Evolutionary conservation across 2,329 filamentous ascomycete species (phyloP).

Genomic region (Lasiodiplodia citricola): DNA sequence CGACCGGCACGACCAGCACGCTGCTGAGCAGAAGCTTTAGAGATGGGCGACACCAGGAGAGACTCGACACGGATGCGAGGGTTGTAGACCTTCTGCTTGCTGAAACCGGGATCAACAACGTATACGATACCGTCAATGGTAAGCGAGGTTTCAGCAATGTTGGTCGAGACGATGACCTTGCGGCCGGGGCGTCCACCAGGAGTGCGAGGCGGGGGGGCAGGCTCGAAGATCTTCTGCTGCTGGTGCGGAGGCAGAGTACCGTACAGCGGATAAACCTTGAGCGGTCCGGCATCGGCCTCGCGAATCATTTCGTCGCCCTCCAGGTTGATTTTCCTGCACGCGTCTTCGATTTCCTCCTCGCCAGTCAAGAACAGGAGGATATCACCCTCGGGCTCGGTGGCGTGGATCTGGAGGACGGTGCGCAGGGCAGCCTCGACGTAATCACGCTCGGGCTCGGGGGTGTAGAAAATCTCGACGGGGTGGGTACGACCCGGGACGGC

Average conservation of each 20-base stretch:
- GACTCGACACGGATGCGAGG: constrained; percentile 96
- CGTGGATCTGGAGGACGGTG: constrained; percentile 96
- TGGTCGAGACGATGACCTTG: constrained; percentile 93
- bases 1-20: constrained; percentile 98
- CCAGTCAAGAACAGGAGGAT: constrained; percentile 94
- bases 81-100: constrained; percentile 99
- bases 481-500: constrained; percentile 94
- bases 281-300: constrained; percentile 87
- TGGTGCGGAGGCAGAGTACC: constrained; percentile 89
- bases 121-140: constrained; percentile 99
- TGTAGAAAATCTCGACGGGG: constrained; percentile 98
- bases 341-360: constrained; percentile 98
- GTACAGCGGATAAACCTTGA: constrained; percentile 92
- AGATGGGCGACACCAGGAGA: constrained; percentile 95
- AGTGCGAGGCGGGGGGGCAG: constrained; percentile 74
- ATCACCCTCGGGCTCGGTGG: constrained; percentile 88
- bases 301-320: constrained; percentile 91
- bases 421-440: constrained; percentile 95
- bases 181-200: constrained; percentile 85
- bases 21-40: constrained; percentile 95
- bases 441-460: constrained; percentile 91
- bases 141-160: constrained; percentile 96
- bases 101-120: constrained; percentile 98
- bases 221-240: constrained; percentile 94
- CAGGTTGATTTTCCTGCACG: constrained; percentile 85